Conservation (phyloP, 169 alveolate species). For the Eimeria maxima region DNA sequence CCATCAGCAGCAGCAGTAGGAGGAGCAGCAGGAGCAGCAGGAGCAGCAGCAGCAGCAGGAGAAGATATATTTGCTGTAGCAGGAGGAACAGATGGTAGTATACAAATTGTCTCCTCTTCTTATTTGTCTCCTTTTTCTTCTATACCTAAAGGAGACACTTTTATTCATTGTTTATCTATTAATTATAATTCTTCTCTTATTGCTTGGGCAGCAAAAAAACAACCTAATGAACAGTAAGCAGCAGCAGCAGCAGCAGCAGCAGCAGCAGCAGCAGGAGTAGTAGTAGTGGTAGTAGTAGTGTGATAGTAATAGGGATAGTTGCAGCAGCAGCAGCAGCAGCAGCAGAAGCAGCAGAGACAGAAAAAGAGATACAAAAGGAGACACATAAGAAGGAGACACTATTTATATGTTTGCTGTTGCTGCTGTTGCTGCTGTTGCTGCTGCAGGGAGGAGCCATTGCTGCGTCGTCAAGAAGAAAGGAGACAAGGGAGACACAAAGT, state of each 20-base stretch:
- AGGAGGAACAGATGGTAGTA: constrained; percentile 11
- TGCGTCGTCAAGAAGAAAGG: too few species aligned
- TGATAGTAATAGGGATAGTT: neutral
- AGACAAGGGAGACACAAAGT: too few species aligned
- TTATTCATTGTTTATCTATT: neutral
- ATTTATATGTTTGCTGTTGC: neutral
- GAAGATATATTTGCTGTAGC: neutral
- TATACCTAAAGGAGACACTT: neutral
- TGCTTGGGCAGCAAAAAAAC: constrained; percentile 2
- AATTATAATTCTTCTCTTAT: neutral
- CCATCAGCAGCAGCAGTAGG: too few species aligned
- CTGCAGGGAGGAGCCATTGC: neutral
- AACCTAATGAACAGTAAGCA: constrained; percentile 2
- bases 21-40: too few species aligned
- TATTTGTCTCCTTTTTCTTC: neutral
- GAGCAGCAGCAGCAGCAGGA: too few species aligned
- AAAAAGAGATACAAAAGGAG: too few species aligned
- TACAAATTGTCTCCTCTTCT: neutral
- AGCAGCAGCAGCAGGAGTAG: neutral
- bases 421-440: neutral
- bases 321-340: neutral
- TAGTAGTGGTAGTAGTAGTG: too few species aligned
- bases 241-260: constrained; percentile 35
- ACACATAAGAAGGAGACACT: too few species aligned
- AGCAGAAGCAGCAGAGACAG: neutral